phyloP scores from a whole-genome alignment of 495 filamentous ascomycete species.

The Evernia prunastri region DNA sequence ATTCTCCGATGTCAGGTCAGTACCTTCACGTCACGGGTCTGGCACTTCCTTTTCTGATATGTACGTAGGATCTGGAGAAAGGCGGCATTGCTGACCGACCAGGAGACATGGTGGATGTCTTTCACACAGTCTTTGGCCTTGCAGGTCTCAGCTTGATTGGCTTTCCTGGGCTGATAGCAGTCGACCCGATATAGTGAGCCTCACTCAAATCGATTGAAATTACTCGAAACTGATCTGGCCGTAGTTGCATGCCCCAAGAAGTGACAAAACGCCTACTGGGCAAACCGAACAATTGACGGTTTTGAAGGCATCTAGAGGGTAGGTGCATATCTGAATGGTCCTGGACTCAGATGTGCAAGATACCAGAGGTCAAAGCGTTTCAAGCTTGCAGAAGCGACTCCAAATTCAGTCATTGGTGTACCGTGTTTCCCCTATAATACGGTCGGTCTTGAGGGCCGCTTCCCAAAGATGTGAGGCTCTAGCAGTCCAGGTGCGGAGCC shows the following conservation, averaged over 20 bases:
- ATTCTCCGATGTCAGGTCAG: slow-evolving; percentile 74
- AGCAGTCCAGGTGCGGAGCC: not conserved
- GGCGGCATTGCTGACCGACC: slow-evolving; percentile 89
- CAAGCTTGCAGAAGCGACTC: not conserved
- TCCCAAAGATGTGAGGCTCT: not conserved
- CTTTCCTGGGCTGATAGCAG: slow-evolving; percentile 65
- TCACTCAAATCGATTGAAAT: not conserved
- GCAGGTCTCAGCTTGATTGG: slow-evolving; percentile 80
- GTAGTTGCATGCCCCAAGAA: slow-evolving; percentile 68
- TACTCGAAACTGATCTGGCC: slow-evolving; percentile 15
- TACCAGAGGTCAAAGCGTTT: not conserved
- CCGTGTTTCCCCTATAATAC: not conserved
- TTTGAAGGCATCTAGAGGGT: not conserved
- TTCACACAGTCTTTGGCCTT: slow-evolving; percentile 85
- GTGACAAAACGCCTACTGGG: slow-evolving; percentile 34
- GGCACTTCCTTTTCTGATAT: slow-evolving; percentile 22
- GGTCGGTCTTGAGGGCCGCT: not conserved
- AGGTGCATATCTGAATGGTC: not conserved
- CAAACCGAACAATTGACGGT: not conserved
- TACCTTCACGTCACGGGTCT: slow-evolving; percentile 9
- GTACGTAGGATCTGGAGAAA: slow-evolving; percentile 61
- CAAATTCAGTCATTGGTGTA: not conserved
- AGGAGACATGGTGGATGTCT: slow-evolving; percentile 93
- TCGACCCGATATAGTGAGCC: slow-evolving; percentile 83
- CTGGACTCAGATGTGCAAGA: not conserved